Evolutionary conservation across 2,329 filamentous ascomycete genomes (phyloP).

Genomic region (Fusarium albidum): DNA sequence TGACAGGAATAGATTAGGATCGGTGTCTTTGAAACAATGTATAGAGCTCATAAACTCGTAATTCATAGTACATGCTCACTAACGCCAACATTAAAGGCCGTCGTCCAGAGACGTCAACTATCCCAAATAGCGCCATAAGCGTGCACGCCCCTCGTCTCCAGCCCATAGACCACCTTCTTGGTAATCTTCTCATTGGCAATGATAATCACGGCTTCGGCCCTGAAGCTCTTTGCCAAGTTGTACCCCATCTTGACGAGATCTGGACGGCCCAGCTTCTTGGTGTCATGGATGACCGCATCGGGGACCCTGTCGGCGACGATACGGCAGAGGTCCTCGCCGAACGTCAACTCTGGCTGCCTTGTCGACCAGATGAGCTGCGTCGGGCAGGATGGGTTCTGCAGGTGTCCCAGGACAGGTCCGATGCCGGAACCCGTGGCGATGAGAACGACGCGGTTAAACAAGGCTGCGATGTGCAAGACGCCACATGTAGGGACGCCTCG

Average conservation of each 20-base stretch:
- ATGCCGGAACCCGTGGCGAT: slow-evolving; percentile 79
- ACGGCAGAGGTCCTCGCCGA: slow-evolving; percentile 64
- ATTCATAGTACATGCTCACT: no score
- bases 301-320: slow-evolving; percentile 65
- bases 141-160: slow-evolving; percentile 71
- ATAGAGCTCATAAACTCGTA: no score
- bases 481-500: slow-evolving; percentile 73
- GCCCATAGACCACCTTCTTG: slow-evolving; percentile 71
- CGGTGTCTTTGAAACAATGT: no score
- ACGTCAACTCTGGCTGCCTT: slow-evolving; percentile 67
- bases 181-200: slow-evolving; percentile 76
- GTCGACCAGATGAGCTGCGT: slow-evolving; percentile 76
- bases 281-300: slow-evolving; percentile 73
- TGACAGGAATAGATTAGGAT: no score
- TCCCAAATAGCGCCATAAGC: slow-evolving; percentile 81
- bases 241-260: slow-evolving; percentile 60
- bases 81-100: no score
- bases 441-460: slow-evolving; percentile 73
- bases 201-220: slow-evolving; percentile 75
- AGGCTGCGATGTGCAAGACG: slow-evolving; percentile 70
- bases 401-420: slow-evolving; percentile 69
- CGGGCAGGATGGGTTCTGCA: slow-evolving; percentile 58
- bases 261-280: slow-evolving; percentile 64
- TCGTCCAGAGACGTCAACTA: slow-evolving; percentile 38
- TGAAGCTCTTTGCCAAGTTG: slow-evolving; percentile 64